Base-by-base conservation (phyloP, 441 rosid genomes). In the Mallotus repandus region DNA sequence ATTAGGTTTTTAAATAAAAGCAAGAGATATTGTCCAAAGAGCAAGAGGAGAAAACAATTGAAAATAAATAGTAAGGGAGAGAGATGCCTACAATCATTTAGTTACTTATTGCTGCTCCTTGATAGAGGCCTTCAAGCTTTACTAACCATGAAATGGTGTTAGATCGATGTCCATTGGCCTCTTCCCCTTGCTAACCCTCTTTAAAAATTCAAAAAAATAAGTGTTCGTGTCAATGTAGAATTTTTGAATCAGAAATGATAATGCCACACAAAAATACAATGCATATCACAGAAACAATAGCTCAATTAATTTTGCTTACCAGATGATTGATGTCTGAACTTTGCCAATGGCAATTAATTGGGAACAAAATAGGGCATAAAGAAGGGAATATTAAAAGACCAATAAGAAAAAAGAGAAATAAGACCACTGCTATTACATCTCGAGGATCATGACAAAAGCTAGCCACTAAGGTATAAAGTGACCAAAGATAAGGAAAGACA, bases 141-240 rank as follows among this genome's bases (percentile, higher is more conserved):
- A 55, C 76, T 86, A 86, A 62, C 81, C 89, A 53, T 76, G 83
- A 76, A 85, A 87, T 32, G 95, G 93, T 45, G 97, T 83, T 74
- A 94, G 96, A 84, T 91, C 97, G 69, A 92, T 84, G 72, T 88
- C 81, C 88, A 88, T 77, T 1, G 19, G 80, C 68, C 78, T 84
- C 88, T 85, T 93, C 75, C 98, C 98, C 80, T 90, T 91, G 83
- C 89, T 91, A 70, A 80, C 96, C 78, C 87, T 87, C 98, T 94
- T 58, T 32, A 62, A 55, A 68, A 18, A 15, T 54, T 45, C 77
- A 67, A 54, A 38, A 29, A 38, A 56, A 63, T 13, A 77, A 63
- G 10, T 12, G 52, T 25, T 45, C 57, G 60, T 9, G 72, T 80
- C 76, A 74, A 55, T 55, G 68, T 49, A 50, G 35, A 32, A 53